phyloP scores from a whole-genome alignment of 225 moss, liverwort and hornwort species.

The Lunularia cruciata region DNA sequence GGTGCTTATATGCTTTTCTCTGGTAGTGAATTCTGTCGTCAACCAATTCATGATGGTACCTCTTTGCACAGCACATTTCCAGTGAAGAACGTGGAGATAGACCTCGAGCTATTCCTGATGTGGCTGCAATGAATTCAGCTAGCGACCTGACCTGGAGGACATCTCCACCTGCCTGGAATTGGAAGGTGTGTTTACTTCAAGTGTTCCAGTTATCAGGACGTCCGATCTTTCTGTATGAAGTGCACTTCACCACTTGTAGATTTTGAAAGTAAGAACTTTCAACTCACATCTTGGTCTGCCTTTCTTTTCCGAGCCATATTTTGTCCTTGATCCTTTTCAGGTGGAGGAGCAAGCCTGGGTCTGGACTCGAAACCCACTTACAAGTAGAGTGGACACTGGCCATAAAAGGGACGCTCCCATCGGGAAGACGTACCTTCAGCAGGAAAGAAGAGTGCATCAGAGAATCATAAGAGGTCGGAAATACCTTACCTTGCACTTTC shows the following conservation, averaged over 20 bases:
- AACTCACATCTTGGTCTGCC: too few relatives aligned
- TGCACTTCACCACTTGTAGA: too few relatives aligned
- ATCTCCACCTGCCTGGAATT: constrained; percentile 64
- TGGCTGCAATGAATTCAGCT: constrained; percentile 68
- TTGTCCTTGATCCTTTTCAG: neutral
- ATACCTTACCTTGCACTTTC: too few relatives aligned
- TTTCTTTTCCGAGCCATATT: neutral
- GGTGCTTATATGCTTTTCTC: constrained; percentile 32
- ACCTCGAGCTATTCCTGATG: constrained; percentile 62
- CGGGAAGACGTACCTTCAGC: constrained; percentile 65
- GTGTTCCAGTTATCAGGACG: too few relatives aligned
- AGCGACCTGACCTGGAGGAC: constrained; percentile 66
- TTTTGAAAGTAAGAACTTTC: too few relatives aligned
- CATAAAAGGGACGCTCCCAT: constrained; percentile 42
- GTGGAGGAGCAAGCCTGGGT: constrained; percentile 67
- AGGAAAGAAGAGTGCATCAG: too few relatives aligned
- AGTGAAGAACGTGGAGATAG: constrained; percentile 93
- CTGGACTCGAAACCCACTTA: constrained; percentile 68
- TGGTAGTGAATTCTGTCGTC: neutral
- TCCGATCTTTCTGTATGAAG: too few relatives aligned
- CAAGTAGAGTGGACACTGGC: too few relatives aligned
- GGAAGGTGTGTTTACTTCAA: too few relatives aligned
- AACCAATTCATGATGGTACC: neutral
- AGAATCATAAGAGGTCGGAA: too few relatives aligned
- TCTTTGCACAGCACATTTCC: too few relatives aligned